Percentiles rank a stretch among this genome's conserved stretches.
phyloP scores from a whole-genome alignment of 768 basidiomycete species.

The Krasilnikovozyma curviuscula region DNA sequence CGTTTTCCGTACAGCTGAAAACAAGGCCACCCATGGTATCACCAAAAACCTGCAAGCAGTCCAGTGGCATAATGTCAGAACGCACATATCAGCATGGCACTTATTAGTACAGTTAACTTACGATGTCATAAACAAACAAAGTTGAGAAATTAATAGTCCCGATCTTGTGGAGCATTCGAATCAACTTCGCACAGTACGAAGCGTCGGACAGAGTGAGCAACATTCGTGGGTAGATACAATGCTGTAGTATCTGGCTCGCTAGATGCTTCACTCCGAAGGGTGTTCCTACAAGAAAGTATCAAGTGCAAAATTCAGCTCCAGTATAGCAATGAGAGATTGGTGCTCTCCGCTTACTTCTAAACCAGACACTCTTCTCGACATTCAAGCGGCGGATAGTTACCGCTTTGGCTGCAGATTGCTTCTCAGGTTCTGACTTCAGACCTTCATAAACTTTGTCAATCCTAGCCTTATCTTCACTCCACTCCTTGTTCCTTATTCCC shows the following conservation, averaged over 20 bases:
- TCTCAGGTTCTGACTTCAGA: background rate
- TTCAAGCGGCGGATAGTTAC: background rate
- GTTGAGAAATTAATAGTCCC: constrained; percentile 84
- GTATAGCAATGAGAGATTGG: background rate
- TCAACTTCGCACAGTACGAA: constrained; percentile 76
- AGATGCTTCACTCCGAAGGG: background rate
- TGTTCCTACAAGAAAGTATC: no score
- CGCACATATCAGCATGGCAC: background rate
- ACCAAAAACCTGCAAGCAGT: constrained; percentile 45
- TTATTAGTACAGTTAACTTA: constrained; percentile 20
- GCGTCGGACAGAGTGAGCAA: constrained; percentile 94
- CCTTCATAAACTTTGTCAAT: no score
- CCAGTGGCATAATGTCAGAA: background rate
- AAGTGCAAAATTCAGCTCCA: background rate
- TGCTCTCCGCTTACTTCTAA: constrained; percentile 3
- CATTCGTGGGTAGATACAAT: constrained; percentile 81
- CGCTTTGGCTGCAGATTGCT: constrained; percentile 8
- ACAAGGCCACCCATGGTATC: constrained; percentile 66
- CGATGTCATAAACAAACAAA: constrained; percentile 64
- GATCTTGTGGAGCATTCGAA: constrained; percentile 64
- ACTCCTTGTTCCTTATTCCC: constrained; percentile 2
- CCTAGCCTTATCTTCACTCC: background rate
- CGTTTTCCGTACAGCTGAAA: constrained; percentile 87
- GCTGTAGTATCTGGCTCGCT: constrained; percentile 38
- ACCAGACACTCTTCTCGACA: constrained; percentile 7